Percentiles rank a stretch among this genome's conserved stretches.
phyloP scores from a whole-genome alignment of 1,139 yeast genomes.

The Debaryomyces psychrophilus region DNA sequence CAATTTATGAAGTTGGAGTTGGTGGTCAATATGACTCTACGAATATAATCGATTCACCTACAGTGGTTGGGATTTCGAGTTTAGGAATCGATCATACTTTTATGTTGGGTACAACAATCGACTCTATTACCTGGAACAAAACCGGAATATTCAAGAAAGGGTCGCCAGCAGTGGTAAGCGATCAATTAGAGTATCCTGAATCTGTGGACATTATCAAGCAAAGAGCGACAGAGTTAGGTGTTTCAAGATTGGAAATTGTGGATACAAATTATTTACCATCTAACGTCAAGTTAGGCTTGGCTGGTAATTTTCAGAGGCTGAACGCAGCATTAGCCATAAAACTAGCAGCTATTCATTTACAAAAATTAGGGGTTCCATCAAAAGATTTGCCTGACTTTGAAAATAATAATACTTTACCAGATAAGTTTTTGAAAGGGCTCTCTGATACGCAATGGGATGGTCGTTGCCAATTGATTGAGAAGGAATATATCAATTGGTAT shows the following conservation, averaged over 20 bases:
- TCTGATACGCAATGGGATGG: constrained; percentile 87
- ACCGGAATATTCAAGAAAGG: constrained; percentile 84
- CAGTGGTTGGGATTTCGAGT: constrained; percentile 83
- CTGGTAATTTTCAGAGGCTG: constrained; percentile 80
- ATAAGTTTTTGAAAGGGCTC: constrained; percentile 64
- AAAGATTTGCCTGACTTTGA: constrained; percentile 29
- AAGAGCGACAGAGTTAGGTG: constrained; percentile 68
- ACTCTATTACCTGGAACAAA: constrained; percentile 94
- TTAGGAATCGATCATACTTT: constrained; percentile 92
- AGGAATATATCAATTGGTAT: constrained; percentile 65
- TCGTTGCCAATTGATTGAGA: constrained; percentile 75
- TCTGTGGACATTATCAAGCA: constrained; percentile 55
- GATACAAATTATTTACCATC: constrained; percentile 29
- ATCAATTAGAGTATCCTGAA: constrained; percentile 55
- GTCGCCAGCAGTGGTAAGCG: constrained; percentile 66
- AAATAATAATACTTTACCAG: constrained; percentile 44
- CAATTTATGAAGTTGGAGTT: constrained; percentile 96
- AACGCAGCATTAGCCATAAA: constrained; percentile 90
- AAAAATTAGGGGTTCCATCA: constrained; percentile 42
- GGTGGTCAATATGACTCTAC: constrained; percentile 98
- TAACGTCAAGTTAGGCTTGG: constrained; percentile 66
- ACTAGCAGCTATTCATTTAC: constrained; percentile 68
- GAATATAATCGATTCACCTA: constrained; percentile 77
- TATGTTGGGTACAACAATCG: constrained; percentile 86
- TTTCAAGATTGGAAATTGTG: constrained; percentile 56